Evolutionary conservation across 2,329 filamentous ascomycete genomes (phyloP), one percentile per base, ranked within the genome.

Genomic region (Tolypocladium album): DNA sequence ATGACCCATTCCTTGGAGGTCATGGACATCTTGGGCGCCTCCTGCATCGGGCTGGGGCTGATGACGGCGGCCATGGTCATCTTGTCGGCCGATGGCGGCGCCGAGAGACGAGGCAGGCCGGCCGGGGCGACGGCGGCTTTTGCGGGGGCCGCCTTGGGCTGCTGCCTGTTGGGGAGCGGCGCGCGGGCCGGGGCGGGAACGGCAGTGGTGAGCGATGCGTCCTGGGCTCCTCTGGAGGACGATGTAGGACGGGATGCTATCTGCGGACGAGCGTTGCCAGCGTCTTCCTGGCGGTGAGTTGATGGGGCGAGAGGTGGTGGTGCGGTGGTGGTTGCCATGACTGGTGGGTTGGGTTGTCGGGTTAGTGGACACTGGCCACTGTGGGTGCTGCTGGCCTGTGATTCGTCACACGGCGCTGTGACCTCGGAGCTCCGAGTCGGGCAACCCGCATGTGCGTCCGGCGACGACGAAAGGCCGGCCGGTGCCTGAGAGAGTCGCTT

Each of bases 1-100:
- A 94, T 86, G 31, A 93, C 82, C 90, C 90, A 94, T 84, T 93
- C 88, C 73, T 87, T 92, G 67, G 84, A 89, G 42, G 89, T 93
- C 72, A 92, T 84, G 58, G 80, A 83, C 58, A 78, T 72, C 69
- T 80, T 81, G 57, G 78, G 78, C 43, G 70, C 67, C 63, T 78
- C 78, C 59, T 72, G 67, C 15, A 69, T 67, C 50, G 74, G 68
- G 58, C 70, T 69, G 43, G 78, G 76, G 56, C 74, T 74, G 63
- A 79, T 72, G 65, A 78, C 74, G 59, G 78, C 75, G 11, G 79
- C 75, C 77, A 81, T 80, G 59, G 76, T 72, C 71, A 78, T 77
- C 64, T 71, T 78, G 66, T 78, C 76, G 67, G 73, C 69, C 53
- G 72, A 5, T 31, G 27, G 69, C 50, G 71, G 72, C 62, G 70